Percentiles rank a stretch among this genome's conserved stretches.
phyloP scores from a whole-genome alignment of 2,329 filamentous ascomycete genomes.

The Cladophialophora carrionii region DNA sequence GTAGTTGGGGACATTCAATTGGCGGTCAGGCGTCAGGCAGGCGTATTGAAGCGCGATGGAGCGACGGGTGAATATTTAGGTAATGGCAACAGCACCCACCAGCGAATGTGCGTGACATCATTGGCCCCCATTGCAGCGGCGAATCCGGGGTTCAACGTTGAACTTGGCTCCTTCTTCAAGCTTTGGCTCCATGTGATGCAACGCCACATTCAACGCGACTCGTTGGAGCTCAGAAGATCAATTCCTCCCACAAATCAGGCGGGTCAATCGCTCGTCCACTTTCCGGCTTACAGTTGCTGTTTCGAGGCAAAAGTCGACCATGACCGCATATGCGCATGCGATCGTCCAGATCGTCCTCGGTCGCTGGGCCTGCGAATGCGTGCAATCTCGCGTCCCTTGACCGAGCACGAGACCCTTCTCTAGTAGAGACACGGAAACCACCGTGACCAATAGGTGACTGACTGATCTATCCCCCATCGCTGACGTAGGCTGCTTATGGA shows the following conservation, averaged over 20 bases:
- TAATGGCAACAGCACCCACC: background rate
- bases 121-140: conserved; percentile 7
- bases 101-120: background rate
- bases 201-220: background rate
- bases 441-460: background rate
- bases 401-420: conserved; percentile 1
- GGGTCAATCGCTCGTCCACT: conserved; percentile 13
- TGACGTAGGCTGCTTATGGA: conserved; percentile 23
- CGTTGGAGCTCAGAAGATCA: background rate
- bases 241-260: conserved; percentile 1
- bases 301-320: conserved; percentile 16
- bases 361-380: background rate
- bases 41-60: background rate
- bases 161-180: conserved; percentile 1
- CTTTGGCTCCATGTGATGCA: background rate
- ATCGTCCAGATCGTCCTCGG: background rate
- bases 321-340: conserved; percentile 7
- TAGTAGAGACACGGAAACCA: background rate
- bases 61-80: conserved; percentile 2
- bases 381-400: background rate
- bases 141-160: conserved; percentile 18
- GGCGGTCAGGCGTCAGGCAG: too few relatives aligned
- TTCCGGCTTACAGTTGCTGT: conserved; percentile 9
- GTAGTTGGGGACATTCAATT: background rate
- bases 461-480: background rate